Base-by-base conservation (phyloP, 2,329 filamentous ascomycete species). In the Penicillium sp. region DNA sequence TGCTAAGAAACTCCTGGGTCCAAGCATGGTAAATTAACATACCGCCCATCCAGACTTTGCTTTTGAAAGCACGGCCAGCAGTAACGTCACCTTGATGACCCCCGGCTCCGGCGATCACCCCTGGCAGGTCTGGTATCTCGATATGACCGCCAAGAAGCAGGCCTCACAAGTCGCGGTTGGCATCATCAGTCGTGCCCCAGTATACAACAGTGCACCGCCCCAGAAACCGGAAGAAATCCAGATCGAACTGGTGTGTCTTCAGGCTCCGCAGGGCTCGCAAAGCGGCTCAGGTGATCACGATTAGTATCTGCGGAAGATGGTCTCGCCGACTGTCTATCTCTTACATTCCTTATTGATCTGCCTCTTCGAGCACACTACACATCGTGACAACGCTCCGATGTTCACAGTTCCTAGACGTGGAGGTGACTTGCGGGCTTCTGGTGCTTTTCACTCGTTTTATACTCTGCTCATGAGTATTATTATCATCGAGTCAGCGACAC, bases 81-180 rank as follows among this genome's bases (percentile, higher is more conserved):
- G 52, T 16, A 49, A 52, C 13, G 57, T 60, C 3, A 53, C 43
- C 4, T 40, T 67, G 2, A 56, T 58, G 38, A 55, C 51, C n/a
- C 44, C 59, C 8, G 64, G 64, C 3, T 56, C 46, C 20, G 48
- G 51, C 15, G 31, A 47, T 15, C 47, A 42, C 29, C 60, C 64
- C 2, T 67, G 63, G 64, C 57, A 57, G 37, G 61, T 63, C n/a
- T 65, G 58, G 59, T 65, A 60, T 36, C 48, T 65, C 16, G 58
- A 64, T 32, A 62, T 63, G 53, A 62, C 54, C 2, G 51, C 60
- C 14, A 21, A 28, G 11, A 47, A 63, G 13, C 63, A 66, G 39
- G 64, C 64, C 3, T 50, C 51, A 7, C 62, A 67, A 36, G 59
- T 67, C 3, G 64, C 62, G 7, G 60, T 68, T 14, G 64, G 58